A percentile compares a stretch with the other conserved stretches of the same genome.
Evolutionary conservation across 805 yeast genomes (phyloP).

Genomic region (Hanseniaspora opuntiae): DNA sequence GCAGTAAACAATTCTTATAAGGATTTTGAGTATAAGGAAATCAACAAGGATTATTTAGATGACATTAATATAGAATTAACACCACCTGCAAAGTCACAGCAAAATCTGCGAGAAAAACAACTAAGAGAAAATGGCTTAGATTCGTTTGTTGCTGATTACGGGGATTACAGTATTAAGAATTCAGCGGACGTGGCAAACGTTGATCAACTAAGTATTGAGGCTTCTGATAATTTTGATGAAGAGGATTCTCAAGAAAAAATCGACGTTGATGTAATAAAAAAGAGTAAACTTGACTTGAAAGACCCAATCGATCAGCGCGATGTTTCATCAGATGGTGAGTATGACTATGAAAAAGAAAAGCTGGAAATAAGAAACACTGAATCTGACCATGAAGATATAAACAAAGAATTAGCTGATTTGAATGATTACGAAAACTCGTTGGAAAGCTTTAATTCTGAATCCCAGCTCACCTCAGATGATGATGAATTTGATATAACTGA

Average conservation of each 20-base stretch:
- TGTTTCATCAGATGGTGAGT: conserved; percentile 14
- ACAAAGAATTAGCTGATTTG: background rate
- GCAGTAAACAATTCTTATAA: background rate
- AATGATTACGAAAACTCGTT: background rate
- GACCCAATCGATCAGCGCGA: conserved; percentile 15
- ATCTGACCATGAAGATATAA: conserved; percentile 14
- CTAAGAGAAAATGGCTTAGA: conserved; percentile 64
- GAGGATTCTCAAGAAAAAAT: conserved; percentile 17
- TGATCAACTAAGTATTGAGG: conserved; percentile 16
- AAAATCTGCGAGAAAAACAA: conserved; percentile 50
- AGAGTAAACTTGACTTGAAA: conserved; percentile 12
- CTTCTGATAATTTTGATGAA: conserved; percentile 26
- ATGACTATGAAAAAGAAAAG: conserved; percentile 15
- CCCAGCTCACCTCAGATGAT: conserved; percentile 11
- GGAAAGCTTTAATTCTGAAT: background rate
- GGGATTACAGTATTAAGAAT: conserved; percentile 18
- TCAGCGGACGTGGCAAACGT: conserved; percentile 9
- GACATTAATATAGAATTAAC: conserved; percentile 13
- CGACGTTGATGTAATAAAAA: background rate
- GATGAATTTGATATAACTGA: conserved; percentile 19
- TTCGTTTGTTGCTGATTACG: conserved; percentile 25
- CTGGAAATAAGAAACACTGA: conserved; percentile 10
- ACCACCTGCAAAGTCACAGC: conserved; percentile 23
- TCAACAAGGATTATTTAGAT: background rate
- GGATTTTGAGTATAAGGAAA: background rate